A percentile compares a stretch with the other conserved stretches of the same genome.
These are phyloP conservation scores for Pleurotus platypus DNA, from an alignment of 768 basidiomycete genomes.

Conservation along the genomic window DNA sequence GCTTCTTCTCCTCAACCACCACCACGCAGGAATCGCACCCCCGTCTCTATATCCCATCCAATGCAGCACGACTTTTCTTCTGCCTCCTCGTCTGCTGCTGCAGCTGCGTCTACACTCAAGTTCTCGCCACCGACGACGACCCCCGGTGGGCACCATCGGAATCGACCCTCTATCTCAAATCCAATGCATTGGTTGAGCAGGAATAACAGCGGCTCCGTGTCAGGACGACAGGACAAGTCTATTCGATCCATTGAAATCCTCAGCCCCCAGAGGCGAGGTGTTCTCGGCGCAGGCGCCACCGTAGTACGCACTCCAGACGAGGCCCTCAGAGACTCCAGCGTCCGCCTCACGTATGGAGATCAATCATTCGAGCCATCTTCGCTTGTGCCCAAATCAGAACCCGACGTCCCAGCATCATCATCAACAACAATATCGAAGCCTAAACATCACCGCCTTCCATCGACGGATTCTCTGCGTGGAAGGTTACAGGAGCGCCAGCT, in stretches of 20 bases:
- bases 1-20: not conserved
- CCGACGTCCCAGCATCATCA: not conserved
- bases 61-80: slow-evolving; percentile 3
- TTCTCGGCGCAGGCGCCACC: slow-evolving; percentile 68
- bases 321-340: slow-evolving; percentile 53
- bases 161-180: slow-evolving; percentile 36
- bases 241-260: slow-evolving; percentile 35
- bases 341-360: slow-evolving; percentile 34
- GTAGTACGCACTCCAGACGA: slow-evolving; percentile 81
- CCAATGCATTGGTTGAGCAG: slow-evolving; percentile 54
- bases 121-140: slow-evolving; percentile 19
- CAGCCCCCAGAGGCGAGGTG: slow-evolving; percentile 38
- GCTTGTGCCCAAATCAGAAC: not conserved
- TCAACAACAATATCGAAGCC: not conserved
- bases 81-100: slow-evolving; percentile 16
- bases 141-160: slow-evolving; percentile 20
- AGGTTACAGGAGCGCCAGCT: slow-evolving; percentile 6
- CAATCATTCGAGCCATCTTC: slow-evolving; percentile 11
- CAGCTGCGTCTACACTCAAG: slow-evolving; percentile 18
- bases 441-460: slow-evolving; percentile 9
- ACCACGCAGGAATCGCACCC: slow-evolving; percentile 7
- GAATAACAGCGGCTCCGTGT: slow-evolving; percentile 15
- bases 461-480: slow-evolving; percentile 9
- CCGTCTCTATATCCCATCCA: not conserved
- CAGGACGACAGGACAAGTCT: slow-evolving; percentile 33